Evolutionary conservation across 768 basidiomycete species (phyloP).

Genomic region (Russula virescens): DNA sequence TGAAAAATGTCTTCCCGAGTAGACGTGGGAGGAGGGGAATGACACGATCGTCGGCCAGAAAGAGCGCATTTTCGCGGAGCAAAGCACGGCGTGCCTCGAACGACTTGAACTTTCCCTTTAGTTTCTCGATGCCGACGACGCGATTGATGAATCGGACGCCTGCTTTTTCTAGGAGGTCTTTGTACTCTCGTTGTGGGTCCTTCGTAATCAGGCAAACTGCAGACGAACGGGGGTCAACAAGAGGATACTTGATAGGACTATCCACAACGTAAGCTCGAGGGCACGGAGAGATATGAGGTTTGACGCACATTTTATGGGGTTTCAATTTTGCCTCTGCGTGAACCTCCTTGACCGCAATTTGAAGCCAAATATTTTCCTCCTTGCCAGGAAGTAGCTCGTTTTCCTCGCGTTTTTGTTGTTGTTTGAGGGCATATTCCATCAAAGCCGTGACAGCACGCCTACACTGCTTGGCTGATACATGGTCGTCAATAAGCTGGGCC

Average conservation of each 20-base stretch:
- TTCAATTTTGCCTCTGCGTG: constrained; percentile 69
- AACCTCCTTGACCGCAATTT: constrained; percentile 81
- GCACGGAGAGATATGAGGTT: not conserved
- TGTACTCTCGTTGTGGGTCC: constrained; percentile 94
- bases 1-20: constrained; percentile 86
- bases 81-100: constrained; percentile 79
- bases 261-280: not conserved
- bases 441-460: constrained; percentile 76
- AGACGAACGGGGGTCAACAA: constrained; percentile 77
- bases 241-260: constrained; percentile 72
- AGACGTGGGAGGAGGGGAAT: constrained; percentile 82
- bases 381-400: constrained; percentile 68
- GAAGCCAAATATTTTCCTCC: constrained; percentile 87
- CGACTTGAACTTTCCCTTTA: constrained; percentile 89
- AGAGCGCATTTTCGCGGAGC: constrained; percentile 84
- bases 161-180: constrained; percentile 75
- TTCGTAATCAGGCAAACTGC: constrained; percentile 90
- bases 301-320: constrained; percentile 77
- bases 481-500: constrained; percentile 55
- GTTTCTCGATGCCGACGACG: constrained; percentile 85
- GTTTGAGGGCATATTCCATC: constrained; percentile 60
- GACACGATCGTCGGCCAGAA: constrained; percentile 89
- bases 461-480: constrained; percentile 68
- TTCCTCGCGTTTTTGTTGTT: constrained; percentile 59
- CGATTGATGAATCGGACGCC: constrained; percentile 86